Evolutionary conservation across 2,329 filamentous ascomycete species (phyloP), one percentile per base, ranked within the genome.

Genomic region (Plectosphaerella cucumerina): DNA sequence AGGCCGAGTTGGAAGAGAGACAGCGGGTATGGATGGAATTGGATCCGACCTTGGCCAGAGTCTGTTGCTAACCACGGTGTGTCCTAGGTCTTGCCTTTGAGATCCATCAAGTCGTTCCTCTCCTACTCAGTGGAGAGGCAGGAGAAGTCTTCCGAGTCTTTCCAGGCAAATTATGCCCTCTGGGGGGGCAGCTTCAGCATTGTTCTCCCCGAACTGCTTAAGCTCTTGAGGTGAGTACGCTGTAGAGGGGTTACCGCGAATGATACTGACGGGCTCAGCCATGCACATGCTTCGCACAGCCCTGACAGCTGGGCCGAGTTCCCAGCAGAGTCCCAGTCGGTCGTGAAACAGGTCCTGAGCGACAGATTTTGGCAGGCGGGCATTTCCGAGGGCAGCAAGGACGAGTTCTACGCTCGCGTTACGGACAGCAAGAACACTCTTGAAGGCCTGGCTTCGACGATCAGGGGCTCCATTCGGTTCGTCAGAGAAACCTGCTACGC

Each of bases 321-420:
- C 15, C 86, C 91, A 1, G 66, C 75, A 11, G 90, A 95, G 41
- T 86, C 95, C 76, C 85, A 85, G 52, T 73, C 79, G 5, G 83
- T 96, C 48, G 88, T 97, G 37, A 81, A 84, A 42, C 82, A 89
- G 20, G 90, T 97, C 18, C 73, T 99, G 20, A 96, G 91, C 14
- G 94, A 99, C 68, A 82, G 94, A 21, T 99, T 99, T 67, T 99
- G 94, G 94, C 94, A 99, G 74, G 90, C 92, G 6, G 94, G 94
- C 10, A 99, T 99, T 47, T 97, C 94, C 0, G 89, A 87, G 55
- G 94, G 96, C 22, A 97, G 90, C 60, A 91, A 94, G 65, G 94
- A 97, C 56, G 93, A 97, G 52, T 99, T 99, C 65, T 97, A 97
- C 67, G 89, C 90, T 31, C 84, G 90, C 39, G 93, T 99, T 2